Evolutionary conservation across 306 rosid genomes (phyloP), one percentile per base, ranked within the genome.

Genomic region (Citrullus colocynthis): DNA sequence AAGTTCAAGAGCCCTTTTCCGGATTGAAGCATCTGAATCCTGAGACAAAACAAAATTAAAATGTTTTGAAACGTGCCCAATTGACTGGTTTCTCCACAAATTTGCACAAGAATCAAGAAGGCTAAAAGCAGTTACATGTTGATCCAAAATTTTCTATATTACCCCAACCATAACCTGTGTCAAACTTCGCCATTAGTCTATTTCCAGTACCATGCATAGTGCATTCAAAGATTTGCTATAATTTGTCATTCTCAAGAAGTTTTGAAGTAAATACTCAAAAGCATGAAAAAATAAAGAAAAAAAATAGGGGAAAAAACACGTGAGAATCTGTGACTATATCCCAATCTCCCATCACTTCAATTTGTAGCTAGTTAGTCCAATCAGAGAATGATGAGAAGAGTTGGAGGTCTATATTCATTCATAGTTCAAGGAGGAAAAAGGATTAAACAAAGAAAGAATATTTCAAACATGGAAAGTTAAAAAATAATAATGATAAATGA

Each of bases 1-100:
- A 87, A 95, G 99, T 84, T 92, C 99, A 82, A 95, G 97, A 51
- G 99, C 99, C 86, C 97, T 91, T 87, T 95, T 95, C 72, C 93
- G 89, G 82, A 95, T 92, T 80, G 98, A 91, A 78, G 97, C 98
- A 81, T 95, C 99, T 78, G 89, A 84, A 87, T 95, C 99, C 97
- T 95, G 91, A 80, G 84, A 66, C n/a, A 83, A 80, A 65, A 78
- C 57, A 80, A 76, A 80, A 44, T 81, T 66, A 86, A 49, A 74
- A 81, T 66, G 71, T 81, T 83, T 49, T 78, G 82, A 69, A 76
- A 72, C 60, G 16, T 49, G 16, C 41, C 77, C 45, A 8, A 45
- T 30, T 0, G 24, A 51, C 76, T 30, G 15, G 30, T 72, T 15
- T 28, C 76, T 71, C 76, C 20, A 45, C 34, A 70, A 45, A 14